Conservation (phyloP, 306 rosid species). For the Nissolia schottii region DNA sequence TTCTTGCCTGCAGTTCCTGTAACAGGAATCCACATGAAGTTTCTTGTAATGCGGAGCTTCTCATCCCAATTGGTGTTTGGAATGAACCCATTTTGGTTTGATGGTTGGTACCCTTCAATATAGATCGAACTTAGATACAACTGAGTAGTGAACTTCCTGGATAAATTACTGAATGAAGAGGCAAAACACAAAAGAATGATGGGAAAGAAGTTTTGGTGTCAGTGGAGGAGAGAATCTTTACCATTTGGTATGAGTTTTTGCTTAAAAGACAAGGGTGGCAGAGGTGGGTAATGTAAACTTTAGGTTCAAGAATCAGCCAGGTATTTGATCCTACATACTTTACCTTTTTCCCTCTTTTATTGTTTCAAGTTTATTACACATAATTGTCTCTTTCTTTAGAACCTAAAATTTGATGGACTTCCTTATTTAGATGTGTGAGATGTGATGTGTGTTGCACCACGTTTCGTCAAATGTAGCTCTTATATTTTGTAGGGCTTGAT, state of each 20-base stretch:
- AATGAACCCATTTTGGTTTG: constrained; percentile 61
- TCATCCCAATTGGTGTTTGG: constrained; percentile 67
- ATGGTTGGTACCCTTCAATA: constrained; percentile 24
- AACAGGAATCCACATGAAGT: constrained; percentile 89
- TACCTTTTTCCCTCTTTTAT: constrained; percentile 23
- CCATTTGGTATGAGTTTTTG: constrained; percentile 52
- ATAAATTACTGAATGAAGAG: constrained; percentile 32
- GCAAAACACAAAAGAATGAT: constrained; percentile 24
- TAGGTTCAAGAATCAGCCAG: constrained; percentile 66
- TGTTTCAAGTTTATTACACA: constrained; percentile 26
- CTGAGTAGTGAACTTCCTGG: constrained; percentile 29
- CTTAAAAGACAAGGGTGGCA: constrained; percentile 85
- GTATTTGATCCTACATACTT: constrained; percentile 35
- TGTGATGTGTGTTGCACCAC: constrained; percentile 27
- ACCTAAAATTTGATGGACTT: constrained; percentile 51
- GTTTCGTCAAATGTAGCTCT: constrained; percentile 23
- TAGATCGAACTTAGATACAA: constrained; percentile 26
- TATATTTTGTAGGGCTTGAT: constrained; percentile 41
- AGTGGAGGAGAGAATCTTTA: constrained; percentile 38
- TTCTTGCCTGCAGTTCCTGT: constrained; percentile 88
- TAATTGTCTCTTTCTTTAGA: constrained; percentile 32
- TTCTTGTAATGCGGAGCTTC: constrained; percentile 69
- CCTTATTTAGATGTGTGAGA: constrained; percentile 45
- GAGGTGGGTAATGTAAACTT: constrained; percentile 75
- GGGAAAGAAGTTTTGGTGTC: constrained; percentile 52